Percentiles rank a stretch among this genome's conserved stretches.
Conservation (phyloP, 2,329 filamentous ascomycete genomes). For the Bipolaris oryzae region DNA sequence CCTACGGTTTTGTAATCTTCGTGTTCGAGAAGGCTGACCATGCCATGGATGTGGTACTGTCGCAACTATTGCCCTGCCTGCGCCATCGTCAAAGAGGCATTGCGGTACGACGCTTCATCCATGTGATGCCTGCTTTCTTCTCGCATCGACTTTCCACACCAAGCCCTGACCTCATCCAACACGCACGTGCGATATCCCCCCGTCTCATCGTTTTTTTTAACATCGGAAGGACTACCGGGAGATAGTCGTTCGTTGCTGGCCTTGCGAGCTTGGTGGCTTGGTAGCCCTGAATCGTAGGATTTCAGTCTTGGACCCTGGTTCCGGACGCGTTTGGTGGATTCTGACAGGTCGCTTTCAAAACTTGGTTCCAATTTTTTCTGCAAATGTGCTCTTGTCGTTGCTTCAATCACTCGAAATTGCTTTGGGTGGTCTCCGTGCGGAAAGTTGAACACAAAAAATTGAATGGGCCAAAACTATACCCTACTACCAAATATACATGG, state of each 20-base stretch:
- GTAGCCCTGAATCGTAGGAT: slow-evolving; percentile 6
- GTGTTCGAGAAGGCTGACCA: slow-evolving; percentile 12
- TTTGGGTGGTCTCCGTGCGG: slow-evolving; percentile 5
- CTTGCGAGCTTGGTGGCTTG: not conserved
- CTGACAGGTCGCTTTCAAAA: slow-evolving; percentile 5
- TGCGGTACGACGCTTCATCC: slow-evolving; percentile 6
- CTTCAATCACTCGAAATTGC: slow-evolving; percentile 12
- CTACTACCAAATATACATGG: slow-evolving; percentile 15
- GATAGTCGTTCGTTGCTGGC: slow-evolving; percentile 7
- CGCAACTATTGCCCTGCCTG: slow-evolving; percentile 9
- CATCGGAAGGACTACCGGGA: slow-evolving; percentile 15
- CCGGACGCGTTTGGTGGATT: slow-evolving; percentile 1
- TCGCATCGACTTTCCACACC: slow-evolving; percentile 6
- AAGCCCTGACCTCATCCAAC: not conserved
- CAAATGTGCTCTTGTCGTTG: slow-evolving; percentile 5
- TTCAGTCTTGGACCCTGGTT: slow-evolving; percentile 3
- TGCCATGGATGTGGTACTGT: slow-evolving; percentile 10
- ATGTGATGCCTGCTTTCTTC: slow-evolving; percentile 6
- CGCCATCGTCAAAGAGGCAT: slow-evolving; percentile 10
- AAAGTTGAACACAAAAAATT: slow-evolving; percentile 9
- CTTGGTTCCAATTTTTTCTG: slow-evolving; percentile 2
- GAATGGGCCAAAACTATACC: slow-evolving; percentile 19
- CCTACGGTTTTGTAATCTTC: slow-evolving; percentile 9
- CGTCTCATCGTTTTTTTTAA: slow-evolving; percentile 8
- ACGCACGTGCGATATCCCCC: slow-evolving; percentile 11